Base-by-base conservation (phyloP, 1,284 basidiomycete species). In the Tylopilus sp. region DNA sequence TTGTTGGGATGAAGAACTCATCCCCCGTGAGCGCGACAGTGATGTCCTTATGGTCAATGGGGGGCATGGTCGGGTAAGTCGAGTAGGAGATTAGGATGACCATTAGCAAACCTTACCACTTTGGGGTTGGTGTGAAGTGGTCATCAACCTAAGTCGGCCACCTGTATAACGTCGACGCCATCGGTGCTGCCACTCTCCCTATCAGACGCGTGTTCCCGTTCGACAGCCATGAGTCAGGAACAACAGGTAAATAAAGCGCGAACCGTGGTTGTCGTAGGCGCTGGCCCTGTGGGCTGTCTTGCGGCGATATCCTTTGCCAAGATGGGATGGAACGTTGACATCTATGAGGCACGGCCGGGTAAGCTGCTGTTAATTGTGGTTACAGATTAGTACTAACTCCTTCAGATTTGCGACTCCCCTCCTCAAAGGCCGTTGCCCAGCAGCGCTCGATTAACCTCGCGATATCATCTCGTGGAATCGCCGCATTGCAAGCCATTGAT, bases 381-480 rank as follows among this genome's bases (percentile, higher is more conserved):
- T 51, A 55, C 54, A 53, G 48, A 46, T 55, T 44, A 41, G 44
- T 54, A 50, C 42, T 49, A 42, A 54, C 59, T 29, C 54, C 53
- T 50, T 46, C 60, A 90, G 88, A 90, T 71, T 75, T 86, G 61
- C 82, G 89, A 31, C 74, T 86, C 48, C 76, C 84, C 39, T 77
- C 81, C 34, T 84, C 82, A 47, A 86, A 81, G 68, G 74, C 75
- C 44, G 74, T 72, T 49, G 71, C 76, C 31, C 78, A 82, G 61
- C 84, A 87, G 59, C 82, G 96, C 51, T 96, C 92, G 48, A 97
- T 99, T 73, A 99, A 99, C 73, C 78, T 99, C 44, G 95, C 95
- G 30, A 92, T 99, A 55, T 97, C 94, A 16, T 83, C 92, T 51
- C 84, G 96, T 46, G 96, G 95, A 52, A 86, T 98, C 49, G 81